Base-by-base conservation (phyloP, 371 early-diverging fungal genomes). In the Circinella umbellata region DNA sequence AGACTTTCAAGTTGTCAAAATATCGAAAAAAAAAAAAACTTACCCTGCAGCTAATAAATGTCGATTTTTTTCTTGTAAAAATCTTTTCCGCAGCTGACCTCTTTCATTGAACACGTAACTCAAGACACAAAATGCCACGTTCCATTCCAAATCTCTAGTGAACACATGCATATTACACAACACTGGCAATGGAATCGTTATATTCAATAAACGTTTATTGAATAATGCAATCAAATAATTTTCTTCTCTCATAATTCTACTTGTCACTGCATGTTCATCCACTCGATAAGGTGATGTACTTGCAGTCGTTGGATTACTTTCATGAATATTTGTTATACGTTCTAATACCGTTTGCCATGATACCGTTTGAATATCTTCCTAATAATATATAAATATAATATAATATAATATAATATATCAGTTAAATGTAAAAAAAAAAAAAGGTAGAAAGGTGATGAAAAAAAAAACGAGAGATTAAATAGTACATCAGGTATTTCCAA, bases 181-280 rank as follows among this genome's bases (percentile, higher is more conserved):
- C 65, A 79, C 82, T 18, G 82, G 85, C 17, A 85, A 34, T 0
- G 95, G 95, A 5, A 93, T 82, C 1, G 86, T 78, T 18, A 97
- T 83, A 66, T 97, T 86, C 20, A 99, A 78, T 18, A 95, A 68
- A 39, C 97, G 94, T 73, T 94, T 94, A 86, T 97, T 96, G 79
- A 97, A 92, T 60, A 99, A 75, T 9, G 97, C 98, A 67, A 98
- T 92, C 81, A 98, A 77, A 76, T 97, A 98, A 79, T 99, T 99
- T 51, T 99, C 99, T 66, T 91, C 88, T n/a, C 98, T 91, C 93
- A 98, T 90, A 68, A 99, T 97, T 42, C 98, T 90, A 77, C 94
- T 95, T 18, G 96, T 91, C 46, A 98, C 92, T 62, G 84, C 89
- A 69, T 95, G 94, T 9, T 94, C 96, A 70, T 96, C 92, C 38